Conservation (phyloP, 2,329 filamentous ascomycete species). For the Colletotrichum incanum region DNA sequence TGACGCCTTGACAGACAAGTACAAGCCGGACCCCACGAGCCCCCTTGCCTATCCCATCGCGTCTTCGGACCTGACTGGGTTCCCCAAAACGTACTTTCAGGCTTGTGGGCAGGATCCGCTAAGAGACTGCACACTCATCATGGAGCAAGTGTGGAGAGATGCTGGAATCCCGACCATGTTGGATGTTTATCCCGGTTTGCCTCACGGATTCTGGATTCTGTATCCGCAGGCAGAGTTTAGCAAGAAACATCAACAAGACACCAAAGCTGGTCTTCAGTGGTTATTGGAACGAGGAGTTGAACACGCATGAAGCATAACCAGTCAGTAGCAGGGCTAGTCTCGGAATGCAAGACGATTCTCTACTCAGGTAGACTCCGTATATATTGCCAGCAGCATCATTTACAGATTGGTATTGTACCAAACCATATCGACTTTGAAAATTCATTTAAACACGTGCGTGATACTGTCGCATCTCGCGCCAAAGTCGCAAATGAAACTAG, state of each 20-base stretch:
- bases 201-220: slow-evolving; percentile 51
- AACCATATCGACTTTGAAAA: neutral
- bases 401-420: neutral
- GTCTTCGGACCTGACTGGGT: slow-evolving; percentile 44
- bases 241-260: slow-evolving; percentile 46
- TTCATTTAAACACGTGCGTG: neutral
- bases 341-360: neutral
- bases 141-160: slow-evolving; percentile 51
- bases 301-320: neutral
- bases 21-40: slow-evolving; percentile 47
- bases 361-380: neutral
- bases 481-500: neutral
- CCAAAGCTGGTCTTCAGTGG: slow-evolving; percentile 47
- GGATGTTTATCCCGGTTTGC: slow-evolving; percentile 51
- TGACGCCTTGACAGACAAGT: slow-evolving; percentile 44
- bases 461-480: neutral
- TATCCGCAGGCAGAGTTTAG: slow-evolving; percentile 46
- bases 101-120: slow-evolving; percentile 50
- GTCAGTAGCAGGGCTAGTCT: neutral
- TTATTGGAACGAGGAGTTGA: slow-evolving; percentile 27
- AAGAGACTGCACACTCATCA: slow-evolving; percentile 50
- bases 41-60: slow-evolving; percentile 49
- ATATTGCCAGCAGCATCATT: no score
- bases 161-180: slow-evolving; percentile 47
- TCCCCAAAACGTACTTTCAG: slow-evolving; percentile 54